A percentile compares a stretch with the other conserved stretches of the same genome.
Conservation (phyloP, 2,329 filamentous ascomycete genomes). For the Penicillium sp. region DNA sequence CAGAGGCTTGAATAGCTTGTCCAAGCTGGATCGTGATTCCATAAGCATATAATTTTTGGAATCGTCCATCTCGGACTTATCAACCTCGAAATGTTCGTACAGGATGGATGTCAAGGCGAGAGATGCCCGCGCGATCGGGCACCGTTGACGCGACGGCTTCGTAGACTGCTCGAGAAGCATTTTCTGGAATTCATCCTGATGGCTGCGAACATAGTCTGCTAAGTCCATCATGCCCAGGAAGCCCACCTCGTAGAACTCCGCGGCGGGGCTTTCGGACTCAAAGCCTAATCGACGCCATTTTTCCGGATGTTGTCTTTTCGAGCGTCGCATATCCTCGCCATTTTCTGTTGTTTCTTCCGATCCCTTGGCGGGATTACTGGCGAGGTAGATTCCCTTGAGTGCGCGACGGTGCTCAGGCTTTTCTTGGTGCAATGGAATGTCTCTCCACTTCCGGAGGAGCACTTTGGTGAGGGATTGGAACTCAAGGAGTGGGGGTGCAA, state of each 20-base stretch:
- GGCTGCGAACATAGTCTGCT: conserved; percentile 86
- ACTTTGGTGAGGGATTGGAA: conserved; percentile 92
- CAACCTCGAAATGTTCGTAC: conserved; percentile 94
- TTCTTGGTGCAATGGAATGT: conserved; percentile 80
- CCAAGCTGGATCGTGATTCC: conserved; percentile 75
- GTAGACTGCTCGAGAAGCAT: conserved; percentile 84
- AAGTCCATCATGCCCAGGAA: conserved; percentile 98
- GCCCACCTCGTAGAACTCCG: conserved; percentile 81
- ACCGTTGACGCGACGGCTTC: conserved; percentile 69
- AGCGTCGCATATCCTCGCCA: conserved; percentile 53
- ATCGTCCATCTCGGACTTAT: conserved; percentile 78
- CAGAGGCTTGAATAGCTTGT: conserved; percentile 82
- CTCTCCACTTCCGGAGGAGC: conserved; percentile 81
- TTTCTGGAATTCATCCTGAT: conserved; percentile 92
- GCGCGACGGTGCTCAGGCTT: conserved; percentile 84
- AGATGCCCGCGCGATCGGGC: conserved; percentile 83
- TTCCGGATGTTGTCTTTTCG: conserved; percentile 76
- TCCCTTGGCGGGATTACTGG: conserved; percentile 60
- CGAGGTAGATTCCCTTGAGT: conserved; percentile 79
- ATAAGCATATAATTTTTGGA: conserved; percentile 71
- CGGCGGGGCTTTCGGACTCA: conserved; percentile 80
- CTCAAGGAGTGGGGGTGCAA: conserved; percentile 85
- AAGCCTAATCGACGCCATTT: conserved; percentile 95
- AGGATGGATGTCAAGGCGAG: conserved; percentile 82
- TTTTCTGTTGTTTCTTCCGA: conserved; percentile 30